Evolutionary conservation across 805 yeast species (phyloP), one percentile per base, ranked within the genome.

Genomic region (Barnettozyma botsteinii): DNA sequence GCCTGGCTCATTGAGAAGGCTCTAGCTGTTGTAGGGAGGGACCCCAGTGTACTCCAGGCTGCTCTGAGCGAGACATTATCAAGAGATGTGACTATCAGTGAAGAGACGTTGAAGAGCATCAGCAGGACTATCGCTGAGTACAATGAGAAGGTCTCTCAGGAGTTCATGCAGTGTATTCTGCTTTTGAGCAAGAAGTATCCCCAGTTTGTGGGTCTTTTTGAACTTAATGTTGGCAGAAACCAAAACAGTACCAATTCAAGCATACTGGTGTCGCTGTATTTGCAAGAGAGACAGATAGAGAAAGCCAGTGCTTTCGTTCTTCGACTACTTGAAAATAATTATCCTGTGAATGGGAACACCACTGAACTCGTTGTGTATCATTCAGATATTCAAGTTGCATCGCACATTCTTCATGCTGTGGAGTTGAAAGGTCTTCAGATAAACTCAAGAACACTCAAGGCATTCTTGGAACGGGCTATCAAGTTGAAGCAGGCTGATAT

Each of bases 351-450:
- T 17, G 26, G 19, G 1, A 14, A 30, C 7, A 34, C 48, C 2
- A 13, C 51, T 8, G 57, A 53, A 14, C 31, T 50, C 2, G 28
- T 48, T 15, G 32, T 53, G 9, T 35, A 37, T 3, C 48, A 48
- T 15, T 32, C 39, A 4, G 27, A 42, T 7, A 17, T 46, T 6
- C 24, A 34, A 24, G 20, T 29, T n/a, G 49, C 49, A 3, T 33
- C 45, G 5, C 17, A 31, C 2, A 20, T 49, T 4, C 19, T 48
- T 1, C 37, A 34, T 18, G 11, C 38, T 2, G 41, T 47, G 6
- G 34, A 5, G 13, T 21, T 12, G 17, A 29, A 5, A 22, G 28
- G 5, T 17, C 37, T 31, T 36, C 35, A 42, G 12, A 17, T 52
- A 5, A 46, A 39, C 21, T 43, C 56, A 12, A 36, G 54, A 15